Evolutionary conservation across 768 basidiomycete genomes (phyloP), one percentile per base, ranked within the genome.

Genomic region (Hebeloma cylindrosporum): DNA sequence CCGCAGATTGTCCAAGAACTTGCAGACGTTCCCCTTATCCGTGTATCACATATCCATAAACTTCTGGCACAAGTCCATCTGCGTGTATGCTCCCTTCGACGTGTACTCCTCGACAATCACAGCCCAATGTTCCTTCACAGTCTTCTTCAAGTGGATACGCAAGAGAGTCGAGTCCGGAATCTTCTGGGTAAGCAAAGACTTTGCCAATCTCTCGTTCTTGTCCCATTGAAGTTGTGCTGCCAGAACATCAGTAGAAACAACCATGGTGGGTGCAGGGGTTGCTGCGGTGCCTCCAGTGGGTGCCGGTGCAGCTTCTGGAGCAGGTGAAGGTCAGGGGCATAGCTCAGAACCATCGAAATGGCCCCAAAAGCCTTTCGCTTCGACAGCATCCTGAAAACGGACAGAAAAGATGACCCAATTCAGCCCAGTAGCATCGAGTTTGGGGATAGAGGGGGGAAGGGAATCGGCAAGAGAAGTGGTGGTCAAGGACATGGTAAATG

Each of bases 401-500:
- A 63, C 20, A 1, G 29, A 36, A 33, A 62, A 68, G 21, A 66
- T 56, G 4, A 51, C 56, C 67, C 66, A 69, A 51, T 69, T 69
- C 4, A 45, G 8, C 2, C 64, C 62, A n/a, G 62, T 52, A 10
- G 59, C 34, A 21, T 65, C 60, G 10, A 70, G 59, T 42, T 64
- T 65, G 0, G 63, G 65, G 5, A 70, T 54, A 46, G 56, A 43
- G 1, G 51, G 52, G 0, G 54, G 62, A 1, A 63, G 53, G 9
- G 54, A 40, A 37, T 63, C 57, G 18, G 56, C 48, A 11, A 56
- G 51, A 3, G 58, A 46, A 33, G 57, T 42, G 25, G 54, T 44
- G 11, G 51, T 46, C 13, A 50, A 42, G 51, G 54, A 54, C 54
- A 55, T 56, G 29, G 43, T 42, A 39, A 32, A 18, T 9, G 29